These are phyloP conservation scores for Posidonia oceanica DNA, from an alignment of 116 monocot genomes.

Conservation along the genomic window DNA sequence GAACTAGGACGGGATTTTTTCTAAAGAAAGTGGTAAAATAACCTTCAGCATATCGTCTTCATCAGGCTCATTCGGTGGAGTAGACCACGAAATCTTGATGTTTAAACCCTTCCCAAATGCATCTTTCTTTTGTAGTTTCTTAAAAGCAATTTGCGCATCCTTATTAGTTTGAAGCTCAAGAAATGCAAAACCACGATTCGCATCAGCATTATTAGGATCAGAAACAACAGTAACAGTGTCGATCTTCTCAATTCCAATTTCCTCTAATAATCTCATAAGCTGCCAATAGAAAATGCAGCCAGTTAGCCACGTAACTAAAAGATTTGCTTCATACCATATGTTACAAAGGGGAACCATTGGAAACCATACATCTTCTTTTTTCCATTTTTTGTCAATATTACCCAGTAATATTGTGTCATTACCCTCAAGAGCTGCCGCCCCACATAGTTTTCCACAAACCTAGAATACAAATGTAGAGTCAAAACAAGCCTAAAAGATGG, in stretches of 20 bases:
- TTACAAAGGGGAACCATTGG: background rate
- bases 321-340: constrained; percentile 1
- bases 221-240: constrained; percentile 44
- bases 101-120: constrained; percentile 48
- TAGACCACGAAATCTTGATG: constrained; percentile 76
- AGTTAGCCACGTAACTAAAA: constrained; percentile 2
- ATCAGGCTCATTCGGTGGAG: constrained; percentile 53
- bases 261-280: constrained; percentile 43
- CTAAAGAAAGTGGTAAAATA: background rate
- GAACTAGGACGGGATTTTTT: background rate
- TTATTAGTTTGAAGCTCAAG: constrained; percentile 76
- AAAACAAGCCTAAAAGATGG: background rate
- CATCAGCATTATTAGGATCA: constrained; percentile 34
- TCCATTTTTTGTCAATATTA: constrained; percentile 92
- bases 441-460: constrained; percentile 69
- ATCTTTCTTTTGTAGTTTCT: constrained; percentile 69
- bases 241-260: constrained; percentile 62
- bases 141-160: constrained; percentile 70
- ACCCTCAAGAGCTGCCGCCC: constrained; percentile 64
- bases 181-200: constrained; percentile 74
- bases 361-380: constrained; percentile 77
- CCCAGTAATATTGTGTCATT: constrained; percentile 90
- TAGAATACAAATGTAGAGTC: constrained; percentile 1
- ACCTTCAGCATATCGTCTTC: constrained; percentile 85
- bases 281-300: constrained; percentile 16